Evolutionary conservation across 441 rosid genomes (phyloP).

Genomic region (Biscutella laevigata): DNA sequence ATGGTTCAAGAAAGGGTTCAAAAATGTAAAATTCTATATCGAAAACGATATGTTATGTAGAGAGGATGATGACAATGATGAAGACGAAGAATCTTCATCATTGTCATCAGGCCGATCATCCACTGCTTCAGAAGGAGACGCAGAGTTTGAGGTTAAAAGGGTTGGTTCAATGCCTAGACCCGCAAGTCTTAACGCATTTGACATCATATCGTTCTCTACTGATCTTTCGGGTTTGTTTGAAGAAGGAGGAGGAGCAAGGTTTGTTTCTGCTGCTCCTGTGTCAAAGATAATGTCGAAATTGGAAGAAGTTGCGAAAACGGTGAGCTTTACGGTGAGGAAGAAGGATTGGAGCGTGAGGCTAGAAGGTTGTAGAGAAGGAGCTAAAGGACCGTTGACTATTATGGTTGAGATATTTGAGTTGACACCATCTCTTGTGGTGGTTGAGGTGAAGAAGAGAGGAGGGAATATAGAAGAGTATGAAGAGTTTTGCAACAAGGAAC

Average conservation of each 20-base stretch:
- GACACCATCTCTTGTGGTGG: conserved; percentile 62
- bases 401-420: conserved; percentile 79
- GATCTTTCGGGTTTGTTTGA: conserved; percentile 60
- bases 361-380: conserved; percentile 77
- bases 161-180: conserved; percentile 26
- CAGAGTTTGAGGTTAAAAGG: conserved; percentile 12
- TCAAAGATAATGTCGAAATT: conserved; percentile 54
- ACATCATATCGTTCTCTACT: conserved; percentile 67
- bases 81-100: conserved; percentile 8
- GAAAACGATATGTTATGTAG: conserved; percentile 44
- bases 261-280: conserved; percentile 74
- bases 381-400: conserved; percentile 67
- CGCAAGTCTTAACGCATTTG: conserved; percentile 59
- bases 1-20: too few relatives aligned
- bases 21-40: too few relatives aligned
- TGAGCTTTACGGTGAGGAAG: conserved; percentile 72
- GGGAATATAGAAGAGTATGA: conserved; percentile 74
- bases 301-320: conserved; percentile 71
- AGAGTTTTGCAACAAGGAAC: conserved; percentile 62
- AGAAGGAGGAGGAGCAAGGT: conserved; percentile 61
- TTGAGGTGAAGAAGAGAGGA: conserved; percentile 89
- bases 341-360: conserved; percentile 74
- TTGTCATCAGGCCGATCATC: conserved; percentile 27
- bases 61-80: conserved; percentile 25
- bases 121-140: conserved; percentile 22